Percentiles rank a stretch among this genome's conserved stretches.
These are phyloP conservation scores for Globisporangium viniferum DNA, from an alignment of 352 stramenopile species.

Conservation along the genomic window DNA sequence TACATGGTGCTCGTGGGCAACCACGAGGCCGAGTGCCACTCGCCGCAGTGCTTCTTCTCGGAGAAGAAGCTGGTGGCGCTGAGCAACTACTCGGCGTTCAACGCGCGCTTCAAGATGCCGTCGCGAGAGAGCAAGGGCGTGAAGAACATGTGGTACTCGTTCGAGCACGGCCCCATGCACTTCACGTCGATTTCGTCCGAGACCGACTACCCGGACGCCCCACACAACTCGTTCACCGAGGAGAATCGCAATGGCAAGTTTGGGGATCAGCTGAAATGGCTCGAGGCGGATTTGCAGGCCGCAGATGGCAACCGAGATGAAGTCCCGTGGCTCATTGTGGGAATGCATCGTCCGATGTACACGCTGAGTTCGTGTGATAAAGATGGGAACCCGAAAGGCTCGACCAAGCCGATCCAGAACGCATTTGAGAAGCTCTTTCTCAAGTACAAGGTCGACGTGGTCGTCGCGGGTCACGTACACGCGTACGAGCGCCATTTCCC, in stretches of 20 bases:
- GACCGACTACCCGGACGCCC: slow-evolving; percentile 49
- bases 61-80: slow-evolving; percentile 44
- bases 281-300: slow-evolving; percentile 44
- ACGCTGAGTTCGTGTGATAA: slow-evolving; percentile 18
- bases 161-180: slow-evolving; percentile 79
- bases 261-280: slow-evolving; percentile 50
- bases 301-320: slow-evolving; percentile 40
- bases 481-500: slow-evolving; percentile 79
- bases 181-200: slow-evolving; percentile 85
- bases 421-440: slow-evolving; percentile 84
- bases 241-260: slow-evolving; percentile 36
- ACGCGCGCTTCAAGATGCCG: slow-evolving; percentile 85
- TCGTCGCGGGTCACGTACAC: slow-evolving; percentile 83
- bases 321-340: slow-evolving; percentile 51
- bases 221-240: slow-evolving; percentile 32
- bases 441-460: slow-evolving; percentile 85
- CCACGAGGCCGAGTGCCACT: slow-evolving; percentile 88
- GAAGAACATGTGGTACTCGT: slow-evolving; percentile 89
- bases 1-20: slow-evolving; percentile 88
- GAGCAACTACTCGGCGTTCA: slow-evolving; percentile 83
- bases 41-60: slow-evolving; percentile 53
- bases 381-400: slow-evolving; percentile 17
- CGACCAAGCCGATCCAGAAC: slow-evolving; percentile 34
- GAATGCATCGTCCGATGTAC: slow-evolving; percentile 48
- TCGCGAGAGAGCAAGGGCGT: slow-evolving; percentile 47